These are phyloP conservation scores for Parachaetomium inaequale DNA, from an alignment of 495 filamentous ascomycete genomes.

Conservation along the genomic window DNA sequence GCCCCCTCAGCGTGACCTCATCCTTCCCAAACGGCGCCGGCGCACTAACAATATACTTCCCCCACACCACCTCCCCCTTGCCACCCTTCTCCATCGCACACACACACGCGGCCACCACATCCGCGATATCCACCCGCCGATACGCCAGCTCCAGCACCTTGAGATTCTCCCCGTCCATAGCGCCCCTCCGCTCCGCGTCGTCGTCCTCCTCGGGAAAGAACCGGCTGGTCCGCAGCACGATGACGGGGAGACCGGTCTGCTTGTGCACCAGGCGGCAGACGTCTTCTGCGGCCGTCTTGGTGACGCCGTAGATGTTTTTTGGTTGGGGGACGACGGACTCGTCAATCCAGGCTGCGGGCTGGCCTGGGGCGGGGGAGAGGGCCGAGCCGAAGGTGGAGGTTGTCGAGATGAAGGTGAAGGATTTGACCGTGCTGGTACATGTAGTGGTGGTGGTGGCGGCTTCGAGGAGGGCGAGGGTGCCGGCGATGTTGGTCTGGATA, in stretches of 20 bases:
- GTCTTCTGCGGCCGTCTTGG: slow-evolving; percentile 32
- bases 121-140: slow-evolving; percentile 28
- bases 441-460: not conserved
- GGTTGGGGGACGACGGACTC: slow-evolving; percentile 22
- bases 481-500: slow-evolving; percentile 27
- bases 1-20: slow-evolving; percentile 6
- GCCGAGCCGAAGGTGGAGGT: slow-evolving; percentile 32
- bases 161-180: slow-evolving; percentile 25
- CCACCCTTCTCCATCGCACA: slow-evolving; percentile 21
- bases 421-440: slow-evolving; percentile 4
- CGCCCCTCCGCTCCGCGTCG: slow-evolving; percentile 14
- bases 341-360: slow-evolving; percentile 29
- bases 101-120: slow-evolving; percentile 28
- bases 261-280: slow-evolving; percentile 23
- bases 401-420: slow-evolving; percentile 32
- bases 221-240: slow-evolving; percentile 29
- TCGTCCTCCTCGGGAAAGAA: slow-evolving; percentile 37
- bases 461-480: slow-evolving; percentile 27
- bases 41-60: slow-evolving; percentile 27
- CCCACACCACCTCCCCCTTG: slow-evolving; percentile 7
- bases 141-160: slow-evolving; percentile 35
- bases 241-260: slow-evolving; percentile 12
- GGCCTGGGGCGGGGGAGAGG: slow-evolving; percentile 15
- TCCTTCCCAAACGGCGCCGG: slow-evolving; percentile 22
- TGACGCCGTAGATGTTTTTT: slow-evolving; percentile 35